Percentiles rank a stretch among this genome's conserved stretches.
Conservation (phyloP, 306 rosid genomes). For the barrel medic (Medicago truncatula) region MtrunA17r5.0-ANR NC_053045.1:36832001-36832500, state of each 20-base stretch:
- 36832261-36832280: conserved; percentile 52
- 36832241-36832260: conserved; percentile 59
- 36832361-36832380: conserved; percentile 76
- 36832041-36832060: conserved; percentile 43
- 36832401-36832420: conserved; percentile 70
- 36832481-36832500: conserved; percentile 77
- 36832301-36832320: conserved; percentile 72
- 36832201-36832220: conserved; percentile 84
- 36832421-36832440: conserved; percentile 66
- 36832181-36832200: conserved; percentile 72
- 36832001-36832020: conserved; percentile 50
- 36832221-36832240: conserved; percentile 74
- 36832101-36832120: conserved; percentile 69
- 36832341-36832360: conserved; percentile 61
- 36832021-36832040: conserved; percentile 47
- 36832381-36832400: conserved; percentile 64
- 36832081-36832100: conserved; percentile 67
- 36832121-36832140: conserved; percentile 71
- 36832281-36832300: conserved; percentile 62
- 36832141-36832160: conserved; percentile 53
- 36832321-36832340: conserved; percentile 81
- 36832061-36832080: conserved; percentile 52
- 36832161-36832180: conserved; percentile 67
- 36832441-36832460: conserved; percentile 76
- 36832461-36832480: conserved; percentile 73